Evolutionary conservation across 306 rosid genomes (phyloP), one percentile per base, ranked within the genome.

Genomic region (Lathyrus oleraceus): DNA sequence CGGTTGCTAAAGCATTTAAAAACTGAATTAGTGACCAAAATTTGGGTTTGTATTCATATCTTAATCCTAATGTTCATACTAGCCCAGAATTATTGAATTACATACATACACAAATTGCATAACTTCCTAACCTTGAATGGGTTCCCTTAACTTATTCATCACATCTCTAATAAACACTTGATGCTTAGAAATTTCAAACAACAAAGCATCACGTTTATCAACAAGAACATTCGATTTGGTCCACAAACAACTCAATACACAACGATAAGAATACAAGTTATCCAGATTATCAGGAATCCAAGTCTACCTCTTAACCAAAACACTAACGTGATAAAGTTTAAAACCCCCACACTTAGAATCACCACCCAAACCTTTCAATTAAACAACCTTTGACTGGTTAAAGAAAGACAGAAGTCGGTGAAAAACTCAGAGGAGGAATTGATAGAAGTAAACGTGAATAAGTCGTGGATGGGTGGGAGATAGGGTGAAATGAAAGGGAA

Each of bases 261-360:
- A 90, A 0, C 59, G 28, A 62, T 97, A 88, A n/a, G 89, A 83
- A 47, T 94, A 94, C 81, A 88, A 70, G 66, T 87, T 94, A 59
- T 94, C 97, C 76, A 94, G 76, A 83, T 84, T 88, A 83, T 94
- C 96, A 64, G 97, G 97, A 78, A 94, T 81, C 98, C 98, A 94
- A 67, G 91, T 87, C 97, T 96, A 88, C 47, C 90, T 87, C 83
- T 90, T 94, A 20, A 94, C 96, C 84, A 90, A 71, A 61, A 94
- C 74, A 19, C 84, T 82, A 23, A 94, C 90, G 40, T 88, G 90
- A 16, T 83, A 76, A 69, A 80, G 30, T 19, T 67, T 68, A 76
- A 81, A 70, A 6, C 79, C 83, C 10, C 75, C 69, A 32, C 96
- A 90, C 2, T 44, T 1, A 23, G 25, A 23, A 23, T 23, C 72